Base-by-base conservation (phyloP, 352 stramenopile species). In the Globisporangium recalcitrans region DNA sequence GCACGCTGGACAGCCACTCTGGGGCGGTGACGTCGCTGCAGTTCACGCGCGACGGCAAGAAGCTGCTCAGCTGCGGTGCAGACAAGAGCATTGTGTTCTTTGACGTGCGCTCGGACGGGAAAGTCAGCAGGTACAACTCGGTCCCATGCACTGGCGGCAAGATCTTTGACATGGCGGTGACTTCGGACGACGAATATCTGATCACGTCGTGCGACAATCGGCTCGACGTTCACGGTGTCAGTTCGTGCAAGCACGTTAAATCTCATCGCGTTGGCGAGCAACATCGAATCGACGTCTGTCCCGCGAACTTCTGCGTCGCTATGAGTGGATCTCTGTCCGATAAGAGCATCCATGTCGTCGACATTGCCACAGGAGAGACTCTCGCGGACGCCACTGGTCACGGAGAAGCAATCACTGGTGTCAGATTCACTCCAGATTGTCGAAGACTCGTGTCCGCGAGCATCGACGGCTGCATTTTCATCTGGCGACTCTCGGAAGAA, bases 401-500 rank as follows among this genome's bases (percentile, higher is more conserved):
- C 52, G 86, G 88, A 9, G 88, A 97, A 69, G 75, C 70, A 22
- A 78, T 97, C 47, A 97, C 88, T 1, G 77, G 2, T 52, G 96
- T 52, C 73, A 85, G 54, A 26, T 98, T 97, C 44, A 96, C 82
- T 2, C 76, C 80, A 10, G 90, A 98, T 60, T 95, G 91, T 36
- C 77, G 85, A 13, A 71, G 87, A 6, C 73, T 98, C 26, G 62
- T 97, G n/a, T 91, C 87, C 3, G 68, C 73, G 8, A 93, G 85
- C 56, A 87, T 71, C 58, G 88, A 97, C 63, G 85, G 91, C 3
- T 96, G 82, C 38, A 78, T 97, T 44, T 93, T 97, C 52, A 85
- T 97, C 24, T 97, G 89, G 89, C 53, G 89, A 52, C 72, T 96
- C 11, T 76, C 80, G 3, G 80, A 93, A 10, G 79, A 90, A 31